Evolutionary conservation across 225 moss, liverwort and hornwort genomes (phyloP).

Genomic region (Marchantia polymorpha): DNA sequence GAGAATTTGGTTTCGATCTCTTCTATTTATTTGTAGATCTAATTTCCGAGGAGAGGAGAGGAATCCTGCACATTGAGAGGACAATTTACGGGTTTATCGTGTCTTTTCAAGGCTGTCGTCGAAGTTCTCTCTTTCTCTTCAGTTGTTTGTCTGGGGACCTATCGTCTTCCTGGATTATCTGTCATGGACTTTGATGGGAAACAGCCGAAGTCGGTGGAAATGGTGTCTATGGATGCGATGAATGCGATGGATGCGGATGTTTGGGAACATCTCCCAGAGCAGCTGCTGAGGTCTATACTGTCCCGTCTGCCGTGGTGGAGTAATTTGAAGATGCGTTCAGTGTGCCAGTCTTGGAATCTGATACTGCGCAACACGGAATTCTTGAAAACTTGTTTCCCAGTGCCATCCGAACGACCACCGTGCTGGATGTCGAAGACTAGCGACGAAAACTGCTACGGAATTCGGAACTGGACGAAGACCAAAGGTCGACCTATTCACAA

Average conservation of each 20-base stretch:
- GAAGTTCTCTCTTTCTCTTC: neutral
- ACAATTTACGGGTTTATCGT: neutral
- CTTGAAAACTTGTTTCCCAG: neutral
- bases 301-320: constrained; percentile 45
- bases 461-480: constrained; percentile 16
- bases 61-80: neutral
- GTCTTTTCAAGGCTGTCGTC: neutral
- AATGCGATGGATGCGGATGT: constrained; percentile 35
- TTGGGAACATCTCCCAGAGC: constrained; percentile 31
- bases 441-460: constrained; percentile 19
- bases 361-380: constrained; percentile 17
- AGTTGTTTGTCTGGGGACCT: neutral
- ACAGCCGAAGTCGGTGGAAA: constrained; percentile 20
- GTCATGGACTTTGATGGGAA: constrained; percentile 7
- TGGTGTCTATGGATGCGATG: neutral
- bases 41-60: neutral
- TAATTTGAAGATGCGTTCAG: constrained; percentile 31
- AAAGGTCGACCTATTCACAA: constrained; percentile 15
- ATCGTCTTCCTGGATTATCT: too few relatives aligned
- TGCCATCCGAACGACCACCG: constrained; percentile 6
- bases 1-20: neutral
- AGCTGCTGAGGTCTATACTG: constrained; percentile 31
- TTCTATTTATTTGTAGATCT: neutral
- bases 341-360: constrained; percentile 37
- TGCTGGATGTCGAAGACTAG: constrained; percentile 17